These are phyloP conservation scores for Cyclocybe cylindracea DNA, from an alignment of 768 basidiomycete genomes.

Conservation along the genomic window DNA sequence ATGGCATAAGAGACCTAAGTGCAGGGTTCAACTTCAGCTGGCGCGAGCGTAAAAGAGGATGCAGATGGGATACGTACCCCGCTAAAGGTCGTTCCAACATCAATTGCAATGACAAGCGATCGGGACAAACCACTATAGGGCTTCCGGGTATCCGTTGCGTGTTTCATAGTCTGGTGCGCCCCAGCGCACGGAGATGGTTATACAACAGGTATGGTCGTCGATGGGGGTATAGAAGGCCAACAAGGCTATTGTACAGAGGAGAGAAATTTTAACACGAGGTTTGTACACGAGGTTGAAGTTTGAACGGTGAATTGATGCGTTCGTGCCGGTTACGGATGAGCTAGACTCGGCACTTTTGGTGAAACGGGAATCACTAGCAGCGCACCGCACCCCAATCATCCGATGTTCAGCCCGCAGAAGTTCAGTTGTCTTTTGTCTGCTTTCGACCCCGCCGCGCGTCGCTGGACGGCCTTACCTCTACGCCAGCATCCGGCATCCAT, in stretches of 20 bases:
- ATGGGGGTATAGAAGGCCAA: constrained; percentile 7
- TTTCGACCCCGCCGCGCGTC: no score
- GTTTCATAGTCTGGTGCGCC: constrained; percentile 42
- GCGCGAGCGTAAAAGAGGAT: constrained; percentile 1
- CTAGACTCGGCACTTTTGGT: no score
- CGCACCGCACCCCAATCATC: no score
- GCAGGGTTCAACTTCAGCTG: constrained; percentile 7
- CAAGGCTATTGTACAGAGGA: constrained; percentile 18
- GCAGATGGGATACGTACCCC: constrained; percentile 46
- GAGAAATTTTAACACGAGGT: constrained; percentile 23
- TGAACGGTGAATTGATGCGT: constrained; percentile 4
- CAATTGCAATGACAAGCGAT: constrained; percentile 76
- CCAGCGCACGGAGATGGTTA: constrained; percentile 9
- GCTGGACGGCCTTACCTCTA: no score
- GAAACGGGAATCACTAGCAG: no score
- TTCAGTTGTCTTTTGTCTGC: no score
- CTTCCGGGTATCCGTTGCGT: constrained; percentile 65
- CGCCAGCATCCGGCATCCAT: no score
- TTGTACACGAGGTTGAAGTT: constrained; percentile 15
- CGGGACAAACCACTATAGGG: constrained; percentile 67
- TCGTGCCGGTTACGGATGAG: constrained; percentile 5
- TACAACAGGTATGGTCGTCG: no score
- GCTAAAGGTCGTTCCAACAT: constrained; percentile 82
- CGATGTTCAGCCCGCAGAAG: no score
- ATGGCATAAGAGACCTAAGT: constrained; percentile 73